These are phyloP conservation scores for Allium fistulosum DNA, from an alignment of 106 monocot genomes.

Conservation along the genomic window DNA sequence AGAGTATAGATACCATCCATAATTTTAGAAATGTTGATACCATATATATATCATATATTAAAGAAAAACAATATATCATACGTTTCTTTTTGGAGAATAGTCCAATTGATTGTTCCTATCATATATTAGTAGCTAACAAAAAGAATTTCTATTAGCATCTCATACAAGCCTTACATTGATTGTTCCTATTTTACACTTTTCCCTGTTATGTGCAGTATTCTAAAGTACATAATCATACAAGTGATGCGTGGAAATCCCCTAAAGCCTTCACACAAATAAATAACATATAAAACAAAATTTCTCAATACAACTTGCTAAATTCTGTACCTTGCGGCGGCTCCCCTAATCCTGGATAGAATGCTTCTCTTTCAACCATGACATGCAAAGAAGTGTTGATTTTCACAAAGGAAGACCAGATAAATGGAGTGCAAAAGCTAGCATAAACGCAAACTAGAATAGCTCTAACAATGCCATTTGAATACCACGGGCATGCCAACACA, in stretches of 20 bases:
- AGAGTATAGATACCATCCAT: no score
- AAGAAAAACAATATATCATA: no score
- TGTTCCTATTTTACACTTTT: no score
- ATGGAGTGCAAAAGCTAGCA: slow-evolving; percentile 34
- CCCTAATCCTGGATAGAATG: slow-evolving; percentile 51
- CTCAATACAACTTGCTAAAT: slow-evolving; percentile 55
- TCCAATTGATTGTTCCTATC: no score
- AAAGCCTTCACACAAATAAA: not conserved
- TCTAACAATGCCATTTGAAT: slow-evolving; percentile 48
- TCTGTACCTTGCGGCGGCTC: slow-evolving; percentile 38
- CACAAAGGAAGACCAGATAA: slow-evolving; percentile 38
- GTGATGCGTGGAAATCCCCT: not conserved
- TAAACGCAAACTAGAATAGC: slow-evolving; percentile 40
- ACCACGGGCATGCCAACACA: slow-evolving; percentile 68
- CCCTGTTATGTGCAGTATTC: slow-evolving; percentile 4
- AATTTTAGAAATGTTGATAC: no score
- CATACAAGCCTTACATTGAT: no score
- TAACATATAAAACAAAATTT: not conserved
- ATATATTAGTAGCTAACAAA: no score
- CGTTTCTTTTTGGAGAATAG: no score
- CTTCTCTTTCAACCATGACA: slow-evolving; percentile 40
- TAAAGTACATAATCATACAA: slow-evolving; percentile 8
- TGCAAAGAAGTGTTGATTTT: slow-evolving; percentile 35
- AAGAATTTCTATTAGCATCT: no score
- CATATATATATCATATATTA: no score